Evolutionary conservation across 2,329 filamentous ascomycete species (phyloP).

Genomic region (Raffaelea deltoideospora): DNA sequence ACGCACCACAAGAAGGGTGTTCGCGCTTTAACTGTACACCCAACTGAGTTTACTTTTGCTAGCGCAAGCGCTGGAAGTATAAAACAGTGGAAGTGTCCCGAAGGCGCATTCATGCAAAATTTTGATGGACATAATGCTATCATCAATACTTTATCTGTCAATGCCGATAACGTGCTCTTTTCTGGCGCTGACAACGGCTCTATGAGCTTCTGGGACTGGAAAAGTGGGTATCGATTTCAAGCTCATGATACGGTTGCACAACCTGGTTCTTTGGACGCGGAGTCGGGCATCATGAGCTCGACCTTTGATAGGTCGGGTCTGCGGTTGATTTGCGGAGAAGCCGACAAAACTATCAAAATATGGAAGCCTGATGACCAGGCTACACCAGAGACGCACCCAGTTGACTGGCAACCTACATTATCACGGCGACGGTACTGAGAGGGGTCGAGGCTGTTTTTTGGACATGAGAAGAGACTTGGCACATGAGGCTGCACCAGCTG

Average conservation of each 20-base stretch:
- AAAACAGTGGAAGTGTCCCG: conserved; percentile 98
- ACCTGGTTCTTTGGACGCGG: conserved; percentile 83
- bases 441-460: neutral
- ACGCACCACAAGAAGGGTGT: conserved; percentile 99
- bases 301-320: conserved; percentile 84
- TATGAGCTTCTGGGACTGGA: conserved; percentile 99
- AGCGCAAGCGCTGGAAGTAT: conserved; percentile 83
- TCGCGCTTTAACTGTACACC: conserved; percentile 68
- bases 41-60: conserved; percentile 91
- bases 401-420: conserved; percentile 81
- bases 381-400: conserved; percentile 77
- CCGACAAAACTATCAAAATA: conserved; percentile 96
- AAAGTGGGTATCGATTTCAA: conserved; percentile 86
- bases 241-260: conserved; percentile 81
- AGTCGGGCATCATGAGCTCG: conserved; percentile 86
- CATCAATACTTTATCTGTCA: conserved; percentile 85
- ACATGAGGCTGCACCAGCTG: no score
- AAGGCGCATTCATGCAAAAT: conserved; percentile 98
- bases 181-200: conserved; percentile 92
- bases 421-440: conserved; percentile 57
- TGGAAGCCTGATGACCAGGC: conserved; percentile 91
- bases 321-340: conserved; percentile 83
- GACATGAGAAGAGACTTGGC: no score
- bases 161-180: conserved; percentile 90
- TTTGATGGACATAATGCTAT: conserved; percentile 94